Percentiles rank a stretch among this genome's conserved stretches.
phyloP scores from a whole-genome alignment of 2,329 filamentous ascomycete species.

The Ceratocystis alfenasii region DNA sequence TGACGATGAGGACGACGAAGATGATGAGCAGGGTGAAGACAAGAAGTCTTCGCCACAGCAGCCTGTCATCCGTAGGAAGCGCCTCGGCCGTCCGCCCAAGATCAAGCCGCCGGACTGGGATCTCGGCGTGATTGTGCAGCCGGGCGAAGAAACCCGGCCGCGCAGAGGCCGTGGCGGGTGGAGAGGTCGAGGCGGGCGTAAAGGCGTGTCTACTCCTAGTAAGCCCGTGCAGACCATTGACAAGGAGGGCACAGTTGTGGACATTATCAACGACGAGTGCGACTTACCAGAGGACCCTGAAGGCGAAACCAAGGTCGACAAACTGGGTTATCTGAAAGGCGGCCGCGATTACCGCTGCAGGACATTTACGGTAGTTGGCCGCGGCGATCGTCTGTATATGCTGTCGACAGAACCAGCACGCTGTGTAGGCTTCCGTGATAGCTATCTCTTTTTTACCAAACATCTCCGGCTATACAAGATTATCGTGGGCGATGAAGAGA shows the following conservation, averaged over 20 bases:
- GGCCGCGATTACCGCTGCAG: conserved; percentile 89
- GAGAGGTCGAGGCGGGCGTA: conserved; percentile 52
- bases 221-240: conserved; percentile 77
- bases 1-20: conserved; percentile 31
- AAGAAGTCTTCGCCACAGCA: conserved; percentile 36
- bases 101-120: conserved; percentile 74
- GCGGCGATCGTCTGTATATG: conserved; percentile 88
- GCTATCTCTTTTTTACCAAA: conserved; percentile 97
- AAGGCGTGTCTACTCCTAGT: conserved; percentile 59
- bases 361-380: conserved; percentile 79
- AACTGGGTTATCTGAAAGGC: conserved; percentile 67
- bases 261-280: conserved; percentile 86
- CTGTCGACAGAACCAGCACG: conserved; percentile 92
- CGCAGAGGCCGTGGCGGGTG: conserved; percentile 59
- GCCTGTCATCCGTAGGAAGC: conserved; percentile 58
- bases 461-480: conserved; percentile 95
- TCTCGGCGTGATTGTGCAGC: conserved; percentile 44
- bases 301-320: conserved; percentile 89
- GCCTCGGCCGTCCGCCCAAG: conserved; percentile 77
- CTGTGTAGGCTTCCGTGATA: conserved; percentile 93
- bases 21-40: conserved; percentile 32
- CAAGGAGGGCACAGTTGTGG: conserved; percentile 83
- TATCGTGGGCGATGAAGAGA: conserved; percentile 94
- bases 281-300: conserved; percentile 75
- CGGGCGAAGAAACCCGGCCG: conserved; percentile 42